Evolutionary conservation across 805 yeast genomes (phyloP).

Genomic region (Monosporozyma aerobia): DNA sequence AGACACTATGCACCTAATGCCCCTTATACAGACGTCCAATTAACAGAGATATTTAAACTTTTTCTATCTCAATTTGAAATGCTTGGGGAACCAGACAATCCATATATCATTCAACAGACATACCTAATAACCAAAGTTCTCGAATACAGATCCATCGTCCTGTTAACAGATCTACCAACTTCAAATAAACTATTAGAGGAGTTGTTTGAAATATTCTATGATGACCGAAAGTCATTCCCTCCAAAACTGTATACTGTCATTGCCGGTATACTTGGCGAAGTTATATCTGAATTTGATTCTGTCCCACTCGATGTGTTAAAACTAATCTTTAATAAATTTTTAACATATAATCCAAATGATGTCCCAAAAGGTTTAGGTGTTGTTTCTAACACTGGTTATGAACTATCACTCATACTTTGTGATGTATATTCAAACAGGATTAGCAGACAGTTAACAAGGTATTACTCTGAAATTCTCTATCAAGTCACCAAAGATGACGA

Average conservation of each 20-base stretch:
- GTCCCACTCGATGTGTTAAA: slow-evolving; percentile 55
- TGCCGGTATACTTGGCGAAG: slow-evolving; percentile 64
- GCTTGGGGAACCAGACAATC: slow-evolving; percentile 45
- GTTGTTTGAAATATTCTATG: slow-evolving; percentile 57
- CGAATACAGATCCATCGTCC: slow-evolving; percentile 64
- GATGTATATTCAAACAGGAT: slow-evolving; percentile 61
- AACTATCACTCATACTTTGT: slow-evolving; percentile 58
- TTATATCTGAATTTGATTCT: slow-evolving; percentile 59
- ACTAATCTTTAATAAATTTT: slow-evolving; percentile 55
- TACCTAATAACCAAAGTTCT: slow-evolving; percentile 60
- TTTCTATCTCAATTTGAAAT: slow-evolving; percentile 54
- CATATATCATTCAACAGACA: slow-evolving; percentile 53
- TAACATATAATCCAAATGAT: slow-evolving; percentile 28
- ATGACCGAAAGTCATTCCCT: slow-evolving; percentile 37
- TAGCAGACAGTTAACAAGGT: slow-evolving; percentile 68
- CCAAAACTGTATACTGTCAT: slow-evolving; percentile 50
- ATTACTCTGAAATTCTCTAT: slow-evolving; percentile 66
- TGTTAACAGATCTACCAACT: slow-evolving; percentile 66
- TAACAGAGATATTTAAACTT: slow-evolving; percentile 56
- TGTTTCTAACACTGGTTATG: slow-evolving; percentile 47
- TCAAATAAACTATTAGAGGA: slow-evolving; percentile 44
- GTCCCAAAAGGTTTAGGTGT: slow-evolving; percentile 25
- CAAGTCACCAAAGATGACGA: slow-evolving; percentile 32
- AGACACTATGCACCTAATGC: slow-evolving; percentile 85
- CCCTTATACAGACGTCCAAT: slow-evolving; percentile 60